A percentile compares a stretch with the other conserved stretches of the same genome.
phyloP scores from a whole-genome alignment of 2,329 filamentous ascomycete species.

The Grosmannia clavigera region DNA sequence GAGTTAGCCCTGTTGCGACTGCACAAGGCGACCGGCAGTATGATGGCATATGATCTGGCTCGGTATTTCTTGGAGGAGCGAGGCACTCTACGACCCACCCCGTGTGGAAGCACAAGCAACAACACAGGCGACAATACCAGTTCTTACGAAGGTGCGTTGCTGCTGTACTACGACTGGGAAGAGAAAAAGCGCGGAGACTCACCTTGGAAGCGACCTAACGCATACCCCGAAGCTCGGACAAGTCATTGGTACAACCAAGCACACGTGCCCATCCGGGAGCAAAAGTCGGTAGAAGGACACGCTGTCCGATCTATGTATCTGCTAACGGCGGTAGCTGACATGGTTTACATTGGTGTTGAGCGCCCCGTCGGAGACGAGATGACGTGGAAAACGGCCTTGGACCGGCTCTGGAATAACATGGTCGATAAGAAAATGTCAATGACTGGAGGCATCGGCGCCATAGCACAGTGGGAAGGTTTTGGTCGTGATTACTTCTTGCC shows the following conservation, averaged over 20 bases:
- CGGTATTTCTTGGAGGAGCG: constrained; percentile 46
- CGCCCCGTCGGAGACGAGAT: constrained; percentile 13
- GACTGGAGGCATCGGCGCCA: constrained; percentile 47
- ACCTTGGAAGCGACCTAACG: constrained; percentile 31
- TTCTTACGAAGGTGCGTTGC: too few relatives aligned
- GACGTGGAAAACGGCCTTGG: constrained; percentile 25
- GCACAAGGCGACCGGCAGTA: constrained; percentile 21
- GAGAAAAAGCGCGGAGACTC: constrained; percentile 34
- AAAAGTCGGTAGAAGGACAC: constrained; percentile 44
- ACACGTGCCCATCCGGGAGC: constrained; percentile 40
- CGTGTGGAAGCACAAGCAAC: too few relatives aligned
- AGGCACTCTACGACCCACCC: constrained; percentile 34
- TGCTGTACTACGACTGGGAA: constrained; percentile 43
- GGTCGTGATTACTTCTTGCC: constrained; percentile 46
- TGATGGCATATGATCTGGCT: constrained; percentile 31
- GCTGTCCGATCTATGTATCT: constrained; percentile 49
- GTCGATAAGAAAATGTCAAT: constrained; percentile 49
- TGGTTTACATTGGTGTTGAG: constrained; percentile 27
- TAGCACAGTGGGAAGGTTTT: constrained; percentile 49
- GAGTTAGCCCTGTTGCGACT: constrained; percentile 33
- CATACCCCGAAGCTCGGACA: constrained; percentile 27
- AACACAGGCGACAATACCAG: too few relatives aligned
- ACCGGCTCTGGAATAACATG: constrained; percentile 47
- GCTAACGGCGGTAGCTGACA: constrained; percentile 43
- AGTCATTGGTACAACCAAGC: constrained; percentile 42